phyloP scores from a whole-genome alignment of 176 grass and related monocot genomes.

The Cenchrus purpureus region DNA sequence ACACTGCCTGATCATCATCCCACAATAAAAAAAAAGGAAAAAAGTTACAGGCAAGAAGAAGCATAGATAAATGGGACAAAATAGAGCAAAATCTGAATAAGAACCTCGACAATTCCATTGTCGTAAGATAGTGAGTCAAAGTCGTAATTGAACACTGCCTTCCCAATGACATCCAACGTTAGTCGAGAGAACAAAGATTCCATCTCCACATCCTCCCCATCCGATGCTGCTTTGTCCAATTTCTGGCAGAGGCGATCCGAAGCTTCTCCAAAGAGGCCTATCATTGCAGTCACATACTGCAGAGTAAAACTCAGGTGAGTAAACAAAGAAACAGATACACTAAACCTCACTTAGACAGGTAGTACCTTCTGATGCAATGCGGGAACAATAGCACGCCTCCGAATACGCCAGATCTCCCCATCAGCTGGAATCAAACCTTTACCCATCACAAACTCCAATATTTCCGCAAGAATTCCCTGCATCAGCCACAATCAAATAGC shows the following conservation, averaged over 20 bases:
- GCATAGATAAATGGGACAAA: background rate
- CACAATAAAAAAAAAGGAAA: background rate
- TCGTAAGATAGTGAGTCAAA: constrained; percentile 92
- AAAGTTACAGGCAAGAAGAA: constrained; percentile 1
- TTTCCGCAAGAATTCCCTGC: constrained; percentile 87
- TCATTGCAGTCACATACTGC: constrained; percentile 89
- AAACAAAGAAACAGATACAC: background rate
- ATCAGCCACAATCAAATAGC: constrained; percentile 40
- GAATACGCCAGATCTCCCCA: constrained; percentile 84
- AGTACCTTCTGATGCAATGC: constrained; percentile 91
- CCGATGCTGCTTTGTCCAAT: constrained; percentile 68
- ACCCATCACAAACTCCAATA: constrained; percentile 96
- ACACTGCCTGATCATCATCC: constrained; percentile 71
- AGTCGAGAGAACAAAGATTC: constrained; percentile 94
- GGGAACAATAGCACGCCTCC: constrained; percentile 90
- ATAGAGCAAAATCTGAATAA: constrained; percentile 13
- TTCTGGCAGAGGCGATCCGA: constrained; percentile 75
- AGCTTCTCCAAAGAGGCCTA: constrained; percentile 82
- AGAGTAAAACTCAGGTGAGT: constrained; percentile 8
- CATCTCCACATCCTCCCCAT: constrained; percentile 96
- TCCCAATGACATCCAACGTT: constrained; percentile 89
- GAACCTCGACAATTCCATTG: constrained; percentile 96
- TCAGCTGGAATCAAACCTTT: constrained; percentile 92
- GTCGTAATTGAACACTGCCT: constrained; percentile 99
- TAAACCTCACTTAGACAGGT: background rate